These are phyloP conservation scores for Zarea fungicola DNA, from an alignment of 2,329 filamentous ascomycete genomes.

Conservation along the genomic window DNA sequence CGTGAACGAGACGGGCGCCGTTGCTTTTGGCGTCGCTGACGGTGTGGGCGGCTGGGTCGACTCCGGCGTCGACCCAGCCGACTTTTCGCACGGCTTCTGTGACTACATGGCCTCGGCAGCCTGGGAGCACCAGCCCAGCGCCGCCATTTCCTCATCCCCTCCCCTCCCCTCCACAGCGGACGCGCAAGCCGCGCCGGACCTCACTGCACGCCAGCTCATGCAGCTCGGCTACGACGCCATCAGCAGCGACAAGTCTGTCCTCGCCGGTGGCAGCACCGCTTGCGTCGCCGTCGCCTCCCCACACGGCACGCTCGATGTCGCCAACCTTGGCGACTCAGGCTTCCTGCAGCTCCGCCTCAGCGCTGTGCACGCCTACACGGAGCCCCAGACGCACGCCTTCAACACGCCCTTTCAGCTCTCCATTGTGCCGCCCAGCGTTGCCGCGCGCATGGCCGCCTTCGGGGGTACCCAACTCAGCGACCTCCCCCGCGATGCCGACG, in stretches of 20 bases:
- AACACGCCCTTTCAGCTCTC: conserved; percentile 96
- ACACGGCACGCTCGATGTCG: conserved; percentile 74
- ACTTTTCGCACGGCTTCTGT: conserved; percentile 92
- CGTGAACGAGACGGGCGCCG: conserved; percentile 63
- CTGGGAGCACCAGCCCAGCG: conserved; percentile 43
- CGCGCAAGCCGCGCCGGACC: conserved; percentile 20
- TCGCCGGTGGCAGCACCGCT: conserved; percentile 85
- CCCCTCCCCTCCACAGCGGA: too few relatives aligned
- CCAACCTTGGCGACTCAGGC: conserved; percentile 93
- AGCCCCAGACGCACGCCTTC: conserved; percentile 91
- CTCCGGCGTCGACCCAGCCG: conserved; percentile 85
- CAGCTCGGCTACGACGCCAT: conserved; percentile 80
- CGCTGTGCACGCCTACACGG: conserved; percentile 75
- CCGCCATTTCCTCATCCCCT: too few relatives aligned
- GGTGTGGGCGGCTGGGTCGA: conserved; percentile 95
- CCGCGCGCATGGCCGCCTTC: conserved; percentile 75
- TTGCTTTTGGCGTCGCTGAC: conserved; percentile 87
- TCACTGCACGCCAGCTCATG: conserved; percentile 66
- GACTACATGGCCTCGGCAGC: conserved; percentile 83
- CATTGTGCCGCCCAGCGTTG: conserved; percentile 74
- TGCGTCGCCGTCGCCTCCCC: conserved; percentile 74
- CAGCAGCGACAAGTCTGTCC: conserved; percentile 65
- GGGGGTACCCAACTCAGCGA: conserved; percentile 79
- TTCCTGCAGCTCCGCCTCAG: conserved; percentile 83
- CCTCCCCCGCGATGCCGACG: conserved; percentile 74